These are phyloP conservation scores for Phytophthora pinifolia DNA, from an alignment of 352 stramenopile species.

Conservation along the genomic window DNA sequence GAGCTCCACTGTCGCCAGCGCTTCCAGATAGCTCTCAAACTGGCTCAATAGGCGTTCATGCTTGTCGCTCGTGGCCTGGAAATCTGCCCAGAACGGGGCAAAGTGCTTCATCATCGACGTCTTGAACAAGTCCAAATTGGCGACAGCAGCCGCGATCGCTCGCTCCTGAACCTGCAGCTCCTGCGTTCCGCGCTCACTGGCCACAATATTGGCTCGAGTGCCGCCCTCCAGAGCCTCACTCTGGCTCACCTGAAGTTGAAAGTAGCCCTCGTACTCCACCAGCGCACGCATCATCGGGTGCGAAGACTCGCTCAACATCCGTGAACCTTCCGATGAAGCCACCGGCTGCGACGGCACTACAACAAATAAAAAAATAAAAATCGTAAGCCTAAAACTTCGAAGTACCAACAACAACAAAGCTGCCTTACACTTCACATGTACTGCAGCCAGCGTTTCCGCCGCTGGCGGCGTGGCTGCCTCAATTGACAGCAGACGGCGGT, in stretches of 20 bases:
- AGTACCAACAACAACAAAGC: constrained; percentile 2
- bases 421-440: constrained; percentile 43
- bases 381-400: not conserved
- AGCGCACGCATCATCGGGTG: constrained; percentile 77
- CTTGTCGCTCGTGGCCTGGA: constrained; percentile 49
- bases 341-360: constrained; percentile 60
- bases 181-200: constrained; percentile 50
- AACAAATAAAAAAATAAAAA: constrained; percentile 8
- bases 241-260: constrained; percentile 74
- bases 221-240: constrained; percentile 60
- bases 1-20: constrained; percentile 55
- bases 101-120: constrained; percentile 85
- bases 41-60: constrained; percentile 64
- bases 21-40: constrained; percentile 70
- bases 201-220: constrained; percentile 52
- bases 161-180: constrained; percentile 69
- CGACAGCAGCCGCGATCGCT: constrained; percentile 71
- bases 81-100: constrained; percentile 79
- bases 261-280: constrained; percentile 81
- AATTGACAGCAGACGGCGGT: constrained; percentile 76
- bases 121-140: constrained; percentile 83
- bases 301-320: constrained; percentile 74
- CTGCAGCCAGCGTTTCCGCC: constrained; percentile 37
- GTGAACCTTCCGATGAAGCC: constrained; percentile 63
- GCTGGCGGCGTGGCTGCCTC: constrained; percentile 42